phyloP scores from a whole-genome alignment of 2,329 filamentous ascomycete species.

The Beauveria brongniartii region DNA sequence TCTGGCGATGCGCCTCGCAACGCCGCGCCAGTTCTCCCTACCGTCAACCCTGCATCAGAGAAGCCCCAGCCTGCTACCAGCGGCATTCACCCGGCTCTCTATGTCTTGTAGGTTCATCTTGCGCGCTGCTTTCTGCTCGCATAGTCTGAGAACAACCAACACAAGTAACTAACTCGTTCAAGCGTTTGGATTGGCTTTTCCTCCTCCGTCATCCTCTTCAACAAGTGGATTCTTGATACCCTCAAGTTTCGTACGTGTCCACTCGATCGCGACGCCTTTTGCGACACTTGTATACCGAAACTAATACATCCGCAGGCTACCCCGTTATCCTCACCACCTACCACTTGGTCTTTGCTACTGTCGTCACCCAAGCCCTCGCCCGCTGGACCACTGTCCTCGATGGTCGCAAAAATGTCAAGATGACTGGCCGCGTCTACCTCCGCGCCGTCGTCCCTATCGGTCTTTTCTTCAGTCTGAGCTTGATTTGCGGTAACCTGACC shows the following conservation, averaged over 20 bases:
- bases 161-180: constrained; percentile 11
- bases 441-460: constrained; percentile 92
- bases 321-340: constrained; percentile 87
- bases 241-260: constrained; percentile 56
- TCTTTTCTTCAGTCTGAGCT: constrained; percentile 87
- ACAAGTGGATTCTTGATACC: constrained; percentile 94
- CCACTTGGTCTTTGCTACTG: constrained; percentile 85
- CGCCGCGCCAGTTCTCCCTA: constrained; percentile 61
- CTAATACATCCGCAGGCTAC: constrained; percentile 50
- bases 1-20: constrained; percentile 25
- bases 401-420: constrained; percentile 90
- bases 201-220: constrained; percentile 94
- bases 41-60: constrained; percentile 66
- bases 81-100: constrained; percentile 71
- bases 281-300: constrained; percentile 49
- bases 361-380: constrained; percentile 90
- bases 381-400: constrained; percentile 85
- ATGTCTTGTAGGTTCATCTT: constrained; percentile 55
- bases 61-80: constrained; percentile 60
- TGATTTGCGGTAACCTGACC: constrained; percentile 93
- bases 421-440: constrained; percentile 90
- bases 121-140: neutral
- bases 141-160: constrained; percentile 10
- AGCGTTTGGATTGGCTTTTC: constrained; percentile 90
- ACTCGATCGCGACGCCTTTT: constrained; percentile 67